Evolutionary conservation across 1,139 yeast genomes (phyloP), one percentile per base, ranked within the genome.

Genomic region (Pichia sp.): DNA sequence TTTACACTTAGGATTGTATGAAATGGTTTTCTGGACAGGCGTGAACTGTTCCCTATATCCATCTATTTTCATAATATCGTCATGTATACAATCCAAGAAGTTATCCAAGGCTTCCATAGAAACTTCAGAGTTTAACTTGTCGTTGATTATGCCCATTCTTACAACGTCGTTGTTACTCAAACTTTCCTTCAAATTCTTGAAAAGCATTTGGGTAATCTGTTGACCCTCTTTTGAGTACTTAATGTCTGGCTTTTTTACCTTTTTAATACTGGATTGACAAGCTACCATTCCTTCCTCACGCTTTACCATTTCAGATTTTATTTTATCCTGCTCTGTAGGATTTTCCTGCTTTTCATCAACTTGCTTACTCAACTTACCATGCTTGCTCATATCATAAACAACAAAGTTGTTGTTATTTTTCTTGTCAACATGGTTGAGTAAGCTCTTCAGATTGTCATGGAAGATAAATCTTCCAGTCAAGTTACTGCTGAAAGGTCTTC

Each of bases 401-500:
- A 58, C 29, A 50, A 61, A 58, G 27, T 56, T 50, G 40, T 61
- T 63, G 10, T 54, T 54, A n/a, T 56, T 59, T 43, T 56, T 57
- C 47, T 62, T 60, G 51, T 65, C 63, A 52, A 63, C 55, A 46
- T 61, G 59, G 55, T 54, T 62, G 12, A 65, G 50, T 48, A 69
- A 53, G 10, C 64, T 58, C 20, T 56, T 57, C 34, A 68, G 50
- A 24, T 60, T 55, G 4, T 60, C 59, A 55, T 70, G 71, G 27
- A 66, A 46, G 14, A 63, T 55, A 52, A 73, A 72, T 47, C 74
- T 62, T 14, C 73, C 71, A 10, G 67, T 64, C 24, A 74, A 58
- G 10, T 64, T 63, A 6, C 67, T 66, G 17, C 73, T 70, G 55
- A 70, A 74, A 6, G 78, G 77, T 58, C 77, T 64, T 16, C 78